These are phyloP conservation scores for Rhytidiadelphus loreus DNA, from an alignment of 225 moss, liverwort and hornwort genomes.

Conservation along the genomic window DNA sequence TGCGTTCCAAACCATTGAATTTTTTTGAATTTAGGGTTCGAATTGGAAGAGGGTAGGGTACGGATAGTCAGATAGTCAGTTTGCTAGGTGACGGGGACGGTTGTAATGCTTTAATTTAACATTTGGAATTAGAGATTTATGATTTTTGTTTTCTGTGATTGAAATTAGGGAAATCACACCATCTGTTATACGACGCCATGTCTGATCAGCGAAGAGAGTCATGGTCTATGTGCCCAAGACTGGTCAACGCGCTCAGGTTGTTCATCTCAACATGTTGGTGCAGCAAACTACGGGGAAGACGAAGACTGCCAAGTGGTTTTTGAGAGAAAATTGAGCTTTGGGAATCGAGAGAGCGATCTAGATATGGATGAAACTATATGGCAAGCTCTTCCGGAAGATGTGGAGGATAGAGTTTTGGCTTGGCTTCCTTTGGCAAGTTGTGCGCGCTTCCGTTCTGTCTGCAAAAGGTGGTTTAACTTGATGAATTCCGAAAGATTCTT, in stretches of 20 bases:
- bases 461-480: conserved; percentile 33
- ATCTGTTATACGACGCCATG: not conserved
- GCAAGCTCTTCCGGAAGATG: conserved; percentile 35
- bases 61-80: not conserved
- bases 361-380: conserved; percentile 33
- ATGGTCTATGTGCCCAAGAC: not conserved
- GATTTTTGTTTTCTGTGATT: not conserved
- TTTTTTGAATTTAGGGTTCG: not conserved
- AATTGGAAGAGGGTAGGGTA: not conserved
- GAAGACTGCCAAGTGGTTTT: conserved; percentile 24
- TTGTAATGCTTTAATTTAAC: not conserved
- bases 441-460: conserved; percentile 35
- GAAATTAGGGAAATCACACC: not conserved
- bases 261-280: not conserved
- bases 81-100: not conserved
- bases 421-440: conserved; percentile 42
- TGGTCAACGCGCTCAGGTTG: not conserved
- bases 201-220: not conserved
- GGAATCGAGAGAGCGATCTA: conserved; percentile 11
- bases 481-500: conserved; percentile 24
- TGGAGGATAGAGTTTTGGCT: conserved; percentile 26
- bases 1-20: not conserved
- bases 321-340: conserved; percentile 34
- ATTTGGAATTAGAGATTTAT: not conserved
- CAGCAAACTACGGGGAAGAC: not conserved